Conservation (phyloP, 31 red algal genomes). For the Odonthalia washingtoniensis region DNA sequence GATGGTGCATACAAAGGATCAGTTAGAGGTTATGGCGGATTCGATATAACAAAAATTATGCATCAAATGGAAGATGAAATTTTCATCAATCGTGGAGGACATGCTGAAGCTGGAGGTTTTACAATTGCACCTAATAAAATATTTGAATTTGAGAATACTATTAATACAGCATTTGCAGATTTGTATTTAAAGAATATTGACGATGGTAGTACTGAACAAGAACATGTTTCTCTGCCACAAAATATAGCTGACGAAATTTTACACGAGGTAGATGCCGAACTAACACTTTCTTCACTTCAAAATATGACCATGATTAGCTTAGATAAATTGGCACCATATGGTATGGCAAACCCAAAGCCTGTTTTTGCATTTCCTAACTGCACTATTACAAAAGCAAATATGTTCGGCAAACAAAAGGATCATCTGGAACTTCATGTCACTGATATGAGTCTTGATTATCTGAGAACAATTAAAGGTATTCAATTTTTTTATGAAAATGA, state of each 20-base stretch:
- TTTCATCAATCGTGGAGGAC: neutral
- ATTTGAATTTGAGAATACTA: neutral
- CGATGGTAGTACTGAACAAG: no score
- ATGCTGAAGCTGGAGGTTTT: neutral
- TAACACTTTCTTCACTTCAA: no score
- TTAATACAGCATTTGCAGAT: neutral
- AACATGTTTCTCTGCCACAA: no score
- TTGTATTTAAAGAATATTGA: no score
- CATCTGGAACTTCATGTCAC: no score
- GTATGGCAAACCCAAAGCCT: neutral
- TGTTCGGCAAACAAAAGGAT: neutral
- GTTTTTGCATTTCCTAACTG: neutral
- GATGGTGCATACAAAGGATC: constrained; percentile 2
- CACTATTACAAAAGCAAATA: neutral
- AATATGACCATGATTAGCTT: no score
- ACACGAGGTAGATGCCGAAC: no score
- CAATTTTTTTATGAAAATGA: no score
- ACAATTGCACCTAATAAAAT: neutral
- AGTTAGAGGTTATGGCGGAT: neutral
- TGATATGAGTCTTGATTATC: no score
- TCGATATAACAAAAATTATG: neutral
- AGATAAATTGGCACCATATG: constrained; percentile 8
- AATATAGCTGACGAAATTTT: no score
- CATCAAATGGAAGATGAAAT: neutral
- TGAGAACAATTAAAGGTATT: no score